Evolutionary conservation across 768 basidiomycete species (phyloP).

Genomic region (Postia placenta): DNA sequence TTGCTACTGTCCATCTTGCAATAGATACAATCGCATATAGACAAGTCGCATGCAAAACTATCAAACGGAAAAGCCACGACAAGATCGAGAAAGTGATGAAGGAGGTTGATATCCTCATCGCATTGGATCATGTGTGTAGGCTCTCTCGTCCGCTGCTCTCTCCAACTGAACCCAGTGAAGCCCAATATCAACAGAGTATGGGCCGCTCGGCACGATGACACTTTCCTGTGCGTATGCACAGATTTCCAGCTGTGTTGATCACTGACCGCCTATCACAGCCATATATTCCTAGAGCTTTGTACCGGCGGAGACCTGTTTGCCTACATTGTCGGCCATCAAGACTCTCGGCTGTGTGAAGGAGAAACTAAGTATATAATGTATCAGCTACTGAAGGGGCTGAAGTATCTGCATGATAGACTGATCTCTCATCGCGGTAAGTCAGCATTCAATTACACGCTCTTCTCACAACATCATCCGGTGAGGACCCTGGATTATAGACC

Average conservation of each 20-base stretch:
- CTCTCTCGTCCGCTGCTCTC: not conserved
- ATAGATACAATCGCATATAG: constrained; percentile 55
- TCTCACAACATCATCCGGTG: no score
- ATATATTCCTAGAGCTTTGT: constrained; percentile 81
- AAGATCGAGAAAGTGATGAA: constrained; percentile 65
- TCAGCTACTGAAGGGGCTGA: constrained; percentile 66
- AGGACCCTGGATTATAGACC: constrained; percentile 34
- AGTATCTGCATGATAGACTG: constrained; percentile 62
- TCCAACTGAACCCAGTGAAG: constrained; percentile 29
- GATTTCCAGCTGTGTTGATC: not conserved
- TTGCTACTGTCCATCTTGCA: constrained; percentile 78
- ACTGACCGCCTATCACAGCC: constrained; percentile 30
- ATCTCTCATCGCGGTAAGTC: constrained; percentile 74
- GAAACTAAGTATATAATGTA: constrained; percentile 84
- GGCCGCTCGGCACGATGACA: constrained; percentile 40
- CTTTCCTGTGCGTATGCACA: constrained; percentile 15
- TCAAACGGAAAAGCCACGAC: constrained; percentile 54
- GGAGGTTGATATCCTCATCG: constrained; percentile 69
- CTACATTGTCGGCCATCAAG: constrained; percentile 62
- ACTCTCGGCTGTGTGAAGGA: constrained; percentile 60
- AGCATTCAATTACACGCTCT: no score
- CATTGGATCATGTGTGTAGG: constrained; percentile 60
- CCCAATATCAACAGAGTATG: constrained; percentile 79
- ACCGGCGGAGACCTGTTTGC: constrained; percentile 88
- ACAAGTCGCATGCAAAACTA: constrained; percentile 83